Conservation (phyloP, 768 basidiomycete genomes). For the Cyathus striatus region DNA sequence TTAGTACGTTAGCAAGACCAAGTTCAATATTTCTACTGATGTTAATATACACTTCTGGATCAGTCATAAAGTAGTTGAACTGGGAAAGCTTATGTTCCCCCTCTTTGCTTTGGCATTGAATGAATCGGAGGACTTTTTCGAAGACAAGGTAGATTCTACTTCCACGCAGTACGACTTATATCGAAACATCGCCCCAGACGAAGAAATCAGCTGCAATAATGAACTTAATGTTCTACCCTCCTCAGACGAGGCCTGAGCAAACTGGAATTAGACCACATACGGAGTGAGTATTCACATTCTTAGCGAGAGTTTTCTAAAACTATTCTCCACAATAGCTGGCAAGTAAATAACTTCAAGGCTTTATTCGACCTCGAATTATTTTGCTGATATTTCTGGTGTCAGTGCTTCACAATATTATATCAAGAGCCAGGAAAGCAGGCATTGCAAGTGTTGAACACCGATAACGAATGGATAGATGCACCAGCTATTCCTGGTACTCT, state of each 20-base stretch:
- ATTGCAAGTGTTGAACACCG: constrained; percentile 76
- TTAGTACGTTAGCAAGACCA: constrained; percentile 50
- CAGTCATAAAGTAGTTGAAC: constrained; percentile 28
- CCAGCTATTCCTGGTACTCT: constrained; percentile 75
- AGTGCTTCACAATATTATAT: constrained; percentile 89
- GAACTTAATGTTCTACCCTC: constrained; percentile 77
- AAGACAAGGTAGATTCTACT: constrained; percentile 57
- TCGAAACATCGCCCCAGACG: constrained; percentile 38
- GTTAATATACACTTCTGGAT: neutral
- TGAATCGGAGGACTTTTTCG: constrained; percentile 71
- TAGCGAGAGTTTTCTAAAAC: neutral
- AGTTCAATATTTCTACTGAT: neutral
- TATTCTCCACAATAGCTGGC: constrained; percentile 27
- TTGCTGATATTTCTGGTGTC: too few relatives aligned
- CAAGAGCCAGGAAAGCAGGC: constrained; percentile 71
- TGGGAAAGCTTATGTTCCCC: constrained; percentile 71
- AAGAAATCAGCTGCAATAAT: constrained; percentile 76
- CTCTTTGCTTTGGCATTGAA: constrained; percentile 81
- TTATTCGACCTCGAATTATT: too few relatives aligned
- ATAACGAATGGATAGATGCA: constrained; percentile 79
- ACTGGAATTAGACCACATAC: constrained; percentile 86
- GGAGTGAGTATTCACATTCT: constrained; percentile 41
- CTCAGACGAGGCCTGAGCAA: constrained; percentile 55
- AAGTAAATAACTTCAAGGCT: constrained; percentile 21
- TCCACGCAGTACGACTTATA: neutral